Evolutionary conservation across 371 early-diverging fungal genomes (phyloP).

Genomic region (Ecytonucleospora hepatopenaei): DNA sequence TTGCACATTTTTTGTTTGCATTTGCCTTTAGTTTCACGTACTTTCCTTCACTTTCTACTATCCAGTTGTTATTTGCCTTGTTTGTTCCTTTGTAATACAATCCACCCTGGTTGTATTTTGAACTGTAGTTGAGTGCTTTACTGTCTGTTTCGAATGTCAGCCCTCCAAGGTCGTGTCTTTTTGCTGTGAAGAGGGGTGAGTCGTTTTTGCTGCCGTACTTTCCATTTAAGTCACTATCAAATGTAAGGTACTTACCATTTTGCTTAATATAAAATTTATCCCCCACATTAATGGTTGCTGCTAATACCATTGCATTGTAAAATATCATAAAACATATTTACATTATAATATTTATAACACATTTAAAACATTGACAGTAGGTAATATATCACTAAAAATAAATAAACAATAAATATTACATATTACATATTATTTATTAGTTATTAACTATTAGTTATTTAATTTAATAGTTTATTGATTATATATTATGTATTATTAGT

Average conservation of each 20-base stretch:
- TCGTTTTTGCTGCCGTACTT: not conserved
- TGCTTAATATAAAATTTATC: not conserved
- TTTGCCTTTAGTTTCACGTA: not conserved
- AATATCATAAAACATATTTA: not conserved
- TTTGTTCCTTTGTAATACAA: not conserved
- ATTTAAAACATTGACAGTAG: too few relatives aligned
- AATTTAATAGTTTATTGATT: too few relatives aligned
- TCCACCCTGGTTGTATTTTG: not conserved
- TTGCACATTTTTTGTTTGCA: not conserved
- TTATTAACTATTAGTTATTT: too few relatives aligned
- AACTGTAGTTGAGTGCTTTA: not conserved
- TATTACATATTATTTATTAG: too few relatives aligned
- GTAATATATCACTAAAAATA: too few relatives aligned
- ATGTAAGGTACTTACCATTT: not conserved
- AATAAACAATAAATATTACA: too few relatives aligned
- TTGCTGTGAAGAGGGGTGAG: not conserved
- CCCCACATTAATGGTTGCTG: not conserved
- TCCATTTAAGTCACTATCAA: not conserved
- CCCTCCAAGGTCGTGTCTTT: not conserved
- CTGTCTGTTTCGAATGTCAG: not conserved
- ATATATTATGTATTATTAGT: not conserved
- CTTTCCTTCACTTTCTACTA: too few relatives aligned
- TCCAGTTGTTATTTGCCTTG: conserved; percentile 1
- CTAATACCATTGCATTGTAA: not conserved
- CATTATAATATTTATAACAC: too few relatives aligned